These are phyloP conservation scores for Trametes cingulata DNA, from an alignment of 768 basidiomycete species.

Conservation along the genomic window DNA sequence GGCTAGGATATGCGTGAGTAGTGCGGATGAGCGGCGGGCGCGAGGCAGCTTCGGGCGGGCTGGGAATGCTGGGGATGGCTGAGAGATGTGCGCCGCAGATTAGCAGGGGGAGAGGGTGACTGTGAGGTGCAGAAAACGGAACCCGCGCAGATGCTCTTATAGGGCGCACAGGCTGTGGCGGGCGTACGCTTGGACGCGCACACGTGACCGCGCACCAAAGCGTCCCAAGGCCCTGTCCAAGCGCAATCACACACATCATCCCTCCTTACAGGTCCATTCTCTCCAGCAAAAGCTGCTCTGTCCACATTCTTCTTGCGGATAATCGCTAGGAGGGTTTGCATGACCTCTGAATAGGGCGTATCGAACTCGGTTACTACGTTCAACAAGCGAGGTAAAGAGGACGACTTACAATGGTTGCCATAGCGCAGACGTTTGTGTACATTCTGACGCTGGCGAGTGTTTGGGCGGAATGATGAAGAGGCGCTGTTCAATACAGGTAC, in stretches of 20 bases:
- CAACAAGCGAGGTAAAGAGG: too few species aligned
- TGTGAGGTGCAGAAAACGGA: not conserved
- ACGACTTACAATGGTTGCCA: too few species aligned
- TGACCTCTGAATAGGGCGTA: too few species aligned
- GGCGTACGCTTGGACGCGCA: constrained; percentile 3
- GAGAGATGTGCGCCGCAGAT: not conserved
- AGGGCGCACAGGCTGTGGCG: constrained; percentile 4
- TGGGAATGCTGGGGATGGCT: not conserved
- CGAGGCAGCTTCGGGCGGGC: not conserved
- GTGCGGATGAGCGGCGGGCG: constrained; percentile 6
- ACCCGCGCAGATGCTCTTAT: not conserved
- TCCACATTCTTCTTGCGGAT: too few species aligned
- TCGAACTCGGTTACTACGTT: too few species aligned
- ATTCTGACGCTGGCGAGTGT: too few species aligned
- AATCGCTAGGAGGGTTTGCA: too few species aligned
- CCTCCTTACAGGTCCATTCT: not conserved
- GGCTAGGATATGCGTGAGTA: not conserved
- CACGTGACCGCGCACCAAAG: constrained; percentile 15
- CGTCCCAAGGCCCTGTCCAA: not conserved
- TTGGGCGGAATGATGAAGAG: too few species aligned
- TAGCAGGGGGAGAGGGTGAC: not conserved
- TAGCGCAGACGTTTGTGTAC: too few species aligned
- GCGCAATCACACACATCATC: not conserved
- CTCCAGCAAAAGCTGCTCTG: not conserved
- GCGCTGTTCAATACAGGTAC: too few species aligned